These are phyloP conservation scores for Fusarium napiforme DNA, from an alignment of 2,329 filamentous ascomycete genomes.

Conservation along the genomic window DNA sequence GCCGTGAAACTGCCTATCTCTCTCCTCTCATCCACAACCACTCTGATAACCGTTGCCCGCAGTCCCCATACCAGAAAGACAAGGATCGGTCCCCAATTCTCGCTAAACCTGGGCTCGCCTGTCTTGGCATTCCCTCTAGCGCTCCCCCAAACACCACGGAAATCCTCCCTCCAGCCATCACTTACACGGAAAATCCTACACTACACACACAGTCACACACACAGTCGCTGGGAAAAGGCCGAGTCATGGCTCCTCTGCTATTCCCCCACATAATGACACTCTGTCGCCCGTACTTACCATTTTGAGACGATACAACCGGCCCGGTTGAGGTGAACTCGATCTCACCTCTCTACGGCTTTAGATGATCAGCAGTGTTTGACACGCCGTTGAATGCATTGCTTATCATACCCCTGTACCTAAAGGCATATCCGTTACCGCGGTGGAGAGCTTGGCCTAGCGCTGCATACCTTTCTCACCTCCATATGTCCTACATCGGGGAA, in stretches of 20 bases:
- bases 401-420: conserved; percentile 39
- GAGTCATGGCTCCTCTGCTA: conserved; percentile 38
- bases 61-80: not conserved
- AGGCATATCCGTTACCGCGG: conserved; percentile 25
- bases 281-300: conserved; percentile 25
- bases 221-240: conserved; percentile 24
- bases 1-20: conserved; percentile 37
- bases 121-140: conserved; percentile 32
- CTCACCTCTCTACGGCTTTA: not conserved
- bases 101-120: conserved; percentile 12
- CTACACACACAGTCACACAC: not conserved
- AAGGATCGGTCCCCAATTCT: conserved; percentile 12
- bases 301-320: conserved; percentile 27
- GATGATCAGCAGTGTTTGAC: not conserved
- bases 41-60: conserved; percentile 24
- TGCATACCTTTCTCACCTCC: conserved; percentile 3
- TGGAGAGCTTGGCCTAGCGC: conserved; percentile 29
- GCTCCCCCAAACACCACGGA: conserved; percentile 13
- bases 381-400: conserved; percentile 21
- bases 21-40: not conserved
- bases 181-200: conserved; percentile 4
- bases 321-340: conserved; percentile 24
- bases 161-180: conserved; percentile 19
- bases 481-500: conserved; percentile 16
- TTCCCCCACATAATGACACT: conserved; percentile 39